Evolutionary conservation across 2,329 filamentous ascomycete genomes (phyloP).

Genomic region (Alternaria gansuensis): DNA sequence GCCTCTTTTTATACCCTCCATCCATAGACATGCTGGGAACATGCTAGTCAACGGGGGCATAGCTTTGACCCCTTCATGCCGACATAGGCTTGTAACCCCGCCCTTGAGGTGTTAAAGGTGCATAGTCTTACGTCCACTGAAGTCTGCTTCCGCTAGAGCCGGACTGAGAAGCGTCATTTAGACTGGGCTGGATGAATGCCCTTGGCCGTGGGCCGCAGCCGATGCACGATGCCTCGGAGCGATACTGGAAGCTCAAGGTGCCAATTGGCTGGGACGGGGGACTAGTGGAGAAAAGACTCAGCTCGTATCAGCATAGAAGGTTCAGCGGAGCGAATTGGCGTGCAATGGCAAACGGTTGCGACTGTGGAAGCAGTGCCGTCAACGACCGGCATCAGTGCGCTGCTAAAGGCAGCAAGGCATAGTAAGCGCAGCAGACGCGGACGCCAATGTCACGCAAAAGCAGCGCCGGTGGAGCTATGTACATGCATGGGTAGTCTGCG

Average conservation of each 20-base stretch:
- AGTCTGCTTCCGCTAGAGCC: slow-evolving; percentile 47
- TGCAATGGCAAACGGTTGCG: slow-evolving; percentile 42
- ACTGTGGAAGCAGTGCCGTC: slow-evolving; percentile 38
- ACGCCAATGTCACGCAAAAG: slow-evolving; percentile 46
- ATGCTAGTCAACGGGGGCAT: slow-evolving; percentile 44
- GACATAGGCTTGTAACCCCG: slow-evolving; percentile 48
- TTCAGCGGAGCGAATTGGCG: slow-evolving; percentile 44
- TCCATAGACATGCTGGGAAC: slow-evolving; percentile 30
- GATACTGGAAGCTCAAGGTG: slow-evolving; percentile 30
- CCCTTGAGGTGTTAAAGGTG: slow-evolving; percentile 52
- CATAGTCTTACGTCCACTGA: slow-evolving; percentile 53
- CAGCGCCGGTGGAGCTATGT: slow-evolving; percentile 47
- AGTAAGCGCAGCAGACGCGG: slow-evolving; percentile 53
- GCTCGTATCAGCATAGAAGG: slow-evolving; percentile 46
- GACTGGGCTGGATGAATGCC: slow-evolving; percentile 47
- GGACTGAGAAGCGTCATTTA: slow-evolving; percentile 47
- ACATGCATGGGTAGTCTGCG: slow-evolving; percentile 53
- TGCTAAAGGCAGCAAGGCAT: slow-evolving; percentile 50
- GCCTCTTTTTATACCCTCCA: slow-evolving; percentile 52
- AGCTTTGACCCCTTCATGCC: slow-evolving; percentile 48
- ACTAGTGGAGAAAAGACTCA: slow-evolving; percentile 38
- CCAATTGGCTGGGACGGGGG: slow-evolving; percentile 46
- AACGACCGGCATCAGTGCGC: slow-evolving; percentile 38
- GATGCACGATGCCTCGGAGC: slow-evolving; percentile 49
- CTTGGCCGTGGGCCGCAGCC: slow-evolving; percentile 43